Percentiles rank a stretch among this genome's conserved stretches.
phyloP scores from a whole-genome alignment of 768 basidiomycete genomes.

The Russula sp. region DNA sequence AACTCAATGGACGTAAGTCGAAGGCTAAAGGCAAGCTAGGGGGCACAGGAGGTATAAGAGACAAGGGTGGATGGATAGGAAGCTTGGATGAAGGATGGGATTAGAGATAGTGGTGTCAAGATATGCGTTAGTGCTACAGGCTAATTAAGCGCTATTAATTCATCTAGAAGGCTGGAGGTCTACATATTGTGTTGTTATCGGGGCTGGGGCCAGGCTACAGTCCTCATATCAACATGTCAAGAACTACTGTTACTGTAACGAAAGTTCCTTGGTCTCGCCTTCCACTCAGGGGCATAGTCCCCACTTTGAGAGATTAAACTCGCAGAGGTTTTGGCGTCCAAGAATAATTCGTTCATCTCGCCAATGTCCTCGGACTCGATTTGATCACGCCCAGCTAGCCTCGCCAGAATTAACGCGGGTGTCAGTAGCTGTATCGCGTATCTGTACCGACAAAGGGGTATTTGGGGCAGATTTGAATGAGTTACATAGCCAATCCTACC shows the following conservation, averaged over 20 bases:
- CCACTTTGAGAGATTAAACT: conserved; percentile 13
- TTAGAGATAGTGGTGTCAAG: neutral
- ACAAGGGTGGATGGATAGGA: conserved; percentile 71
- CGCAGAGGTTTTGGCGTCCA: conserved; percentile 77
- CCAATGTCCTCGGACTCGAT: conserved; percentile 84
- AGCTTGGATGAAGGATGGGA: conserved; percentile 28
- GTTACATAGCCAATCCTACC: conserved; percentile 38
- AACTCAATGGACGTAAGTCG: conserved; percentile 77
- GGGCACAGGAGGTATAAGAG: conserved; percentile 47
- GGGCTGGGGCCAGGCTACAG: too few species aligned
- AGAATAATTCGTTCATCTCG: conserved; percentile 92
- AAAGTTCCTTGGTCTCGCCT: neutral
- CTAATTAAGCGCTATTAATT: too few species aligned
- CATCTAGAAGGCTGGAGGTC: too few species aligned
- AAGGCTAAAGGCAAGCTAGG: conserved; percentile 70
- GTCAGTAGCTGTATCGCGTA: conserved; percentile 89
- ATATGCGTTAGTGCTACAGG: too few species aligned
- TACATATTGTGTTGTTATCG: too few species aligned
- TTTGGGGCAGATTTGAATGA: neutral
- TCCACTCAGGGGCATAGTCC: neutral
- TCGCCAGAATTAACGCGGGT: conserved; percentile 83
- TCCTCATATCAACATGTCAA: too few species aligned
- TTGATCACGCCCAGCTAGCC: conserved; percentile 66
- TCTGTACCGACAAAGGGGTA: conserved; percentile 33
- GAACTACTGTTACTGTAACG: too few species aligned